phyloP scores from a whole-genome alignment of 1,139 yeast species.

The Magnusiomyces suaveolens region DNA sequence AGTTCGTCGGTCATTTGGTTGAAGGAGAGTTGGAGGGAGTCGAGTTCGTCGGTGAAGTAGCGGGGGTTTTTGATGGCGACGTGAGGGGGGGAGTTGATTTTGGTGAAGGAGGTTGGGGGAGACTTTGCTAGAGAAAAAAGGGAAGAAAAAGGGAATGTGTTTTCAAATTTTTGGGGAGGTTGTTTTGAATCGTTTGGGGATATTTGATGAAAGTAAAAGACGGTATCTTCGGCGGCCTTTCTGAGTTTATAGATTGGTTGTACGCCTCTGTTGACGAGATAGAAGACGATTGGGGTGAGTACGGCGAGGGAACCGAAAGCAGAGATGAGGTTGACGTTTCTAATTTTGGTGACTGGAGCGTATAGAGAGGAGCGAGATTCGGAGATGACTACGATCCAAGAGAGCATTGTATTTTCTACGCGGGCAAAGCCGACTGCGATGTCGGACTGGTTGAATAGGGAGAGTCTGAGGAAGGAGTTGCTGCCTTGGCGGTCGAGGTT shows the following conservation, averaged over 20 bases:
- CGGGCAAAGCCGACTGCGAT: slow-evolving; percentile 68
- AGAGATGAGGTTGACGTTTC: slow-evolving; percentile 66
- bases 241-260: slow-evolving; percentile 73
- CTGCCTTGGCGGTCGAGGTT: slow-evolving; percentile 14
- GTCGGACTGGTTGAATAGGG: slow-evolving; percentile 35
- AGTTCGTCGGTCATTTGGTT: slow-evolving; percentile 85
- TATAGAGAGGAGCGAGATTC: slow-evolving; percentile 52
- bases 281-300: slow-evolving; percentile 64
- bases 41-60: slow-evolving; percentile 71
- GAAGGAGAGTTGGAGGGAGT: slow-evolving; percentile 80
- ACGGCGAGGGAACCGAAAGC: slow-evolving; percentile 72
- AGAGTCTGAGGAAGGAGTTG: slow-evolving; percentile 46
- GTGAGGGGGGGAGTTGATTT: slow-evolving; percentile 7
- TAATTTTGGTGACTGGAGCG: slow-evolving; percentile 52
- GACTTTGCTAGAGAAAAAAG: neutral
- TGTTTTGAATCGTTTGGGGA: slow-evolving; percentile 1
- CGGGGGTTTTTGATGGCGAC: slow-evolving; percentile 24
- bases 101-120: neutral
- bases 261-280: slow-evolving; percentile 76
- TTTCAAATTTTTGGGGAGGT: too few species aligned
- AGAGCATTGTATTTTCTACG: slow-evolving; percentile 40
- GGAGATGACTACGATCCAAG: slow-evolving; percentile 75
- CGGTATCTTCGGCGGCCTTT: slow-evolving; percentile 66
- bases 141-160: neutral
- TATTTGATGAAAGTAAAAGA: slow-evolving; percentile 17